Base-by-base conservation (phyloP, 163 green algal genomes). In the Chlamydomonas reinhardtii region DNA sequence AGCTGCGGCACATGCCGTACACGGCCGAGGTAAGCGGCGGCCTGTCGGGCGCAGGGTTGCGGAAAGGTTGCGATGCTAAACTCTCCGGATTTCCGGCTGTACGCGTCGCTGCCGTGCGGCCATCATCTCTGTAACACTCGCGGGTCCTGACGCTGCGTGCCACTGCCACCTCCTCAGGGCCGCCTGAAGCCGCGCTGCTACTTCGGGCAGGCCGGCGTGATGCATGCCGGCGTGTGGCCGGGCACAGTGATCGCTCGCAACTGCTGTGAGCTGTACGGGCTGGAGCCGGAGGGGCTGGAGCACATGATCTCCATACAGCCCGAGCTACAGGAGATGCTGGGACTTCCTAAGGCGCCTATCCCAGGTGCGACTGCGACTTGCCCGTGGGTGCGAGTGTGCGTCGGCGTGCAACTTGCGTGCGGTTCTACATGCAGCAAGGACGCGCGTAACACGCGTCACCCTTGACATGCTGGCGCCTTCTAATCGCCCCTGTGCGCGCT, bases 201-300 rank as follows among this genome's bases (percentile, higher is more conserved):
- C 43, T 90, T 90, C 64, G 85, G 85, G 24, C 77, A 87, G 65
- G 76, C 85, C 29, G 70, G 75, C 19, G 61, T 78, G 52, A 25
- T 82, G 31, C 76, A 90, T 32, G 29, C 32, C 31, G 85, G 85
- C 48, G 77, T 90, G 56, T 90, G 85, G 77, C 85, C 85, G 39
- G 85, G 77, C 37, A 87, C 77, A 48, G 85, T 90, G 25, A 87
- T 90, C 11, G 85, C 85, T 0, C 64, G 61, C 35, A 85, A 74
- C 64, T 76, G 62, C 64, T 87, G 77, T 52, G 77, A 90, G 85
- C 85, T 90, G 77, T 87, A 87, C 70, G 59, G 29, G n/a, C 52
- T 78, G 37, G 74, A 74, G 32, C 27, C 31, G 39, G 65, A 84
- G 65, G 77, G 76, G n/a, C 37, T 84, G 76, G 64, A 76, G 39